Conservation (phyloP, 2,329 filamentous ascomycete species). For the Botryotinia globosa region DNA sequence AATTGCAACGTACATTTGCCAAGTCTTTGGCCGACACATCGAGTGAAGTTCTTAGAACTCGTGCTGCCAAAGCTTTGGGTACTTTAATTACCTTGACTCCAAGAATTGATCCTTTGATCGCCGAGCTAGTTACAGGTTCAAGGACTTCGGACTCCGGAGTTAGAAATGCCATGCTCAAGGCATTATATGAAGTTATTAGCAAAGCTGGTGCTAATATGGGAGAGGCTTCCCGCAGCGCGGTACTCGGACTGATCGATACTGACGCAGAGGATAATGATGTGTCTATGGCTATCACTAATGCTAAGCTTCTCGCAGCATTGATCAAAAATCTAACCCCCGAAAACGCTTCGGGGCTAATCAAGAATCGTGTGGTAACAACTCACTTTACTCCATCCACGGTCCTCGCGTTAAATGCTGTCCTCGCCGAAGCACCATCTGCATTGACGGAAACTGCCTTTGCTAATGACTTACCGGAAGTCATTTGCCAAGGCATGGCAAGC, state of each 20-base stretch:
- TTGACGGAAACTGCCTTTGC: slow-evolving; percentile 64
- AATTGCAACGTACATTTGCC: slow-evolving; percentile 94
- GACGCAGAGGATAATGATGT: slow-evolving; percentile 73
- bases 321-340: slow-evolving; percentile 81
- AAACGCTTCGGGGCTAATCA: slow-evolving; percentile 56
- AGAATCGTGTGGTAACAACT: slow-evolving; percentile 74
- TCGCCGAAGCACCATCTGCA: slow-evolving; percentile 73
- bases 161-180: slow-evolving; percentile 93
- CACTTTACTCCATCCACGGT: slow-evolving; percentile 76
- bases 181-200: slow-evolving; percentile 91
- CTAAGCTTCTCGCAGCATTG: slow-evolving; percentile 83
- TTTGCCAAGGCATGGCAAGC: slow-evolving; percentile 75
- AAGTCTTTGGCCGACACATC: slow-evolving; percentile 91
- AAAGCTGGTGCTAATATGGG: slow-evolving; percentile 95
- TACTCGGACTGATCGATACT: slow-evolving; percentile 83
- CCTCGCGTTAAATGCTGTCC: slow-evolving; percentile 81
- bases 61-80: slow-evolving; percentile 90
- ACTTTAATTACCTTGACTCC: slow-evolving; percentile 95
- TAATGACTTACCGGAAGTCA: slow-evolving; percentile 71
- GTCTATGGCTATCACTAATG: slow-evolving; percentile 83
- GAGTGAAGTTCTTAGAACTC: slow-evolving; percentile 80
- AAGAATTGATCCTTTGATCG: slow-evolving; percentile 88
- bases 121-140: slow-evolving; percentile 89
- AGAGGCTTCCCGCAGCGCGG: slow-evolving; percentile 80
- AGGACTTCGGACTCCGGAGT: slow-evolving; percentile 87